Percentiles rank a stretch among this genome's conserved stretches.
These are phyloP conservation scores for Seminavis robusta DNA, from an alignment of 108 stramenopile genomes.

Conservation along the genomic window DNA sequence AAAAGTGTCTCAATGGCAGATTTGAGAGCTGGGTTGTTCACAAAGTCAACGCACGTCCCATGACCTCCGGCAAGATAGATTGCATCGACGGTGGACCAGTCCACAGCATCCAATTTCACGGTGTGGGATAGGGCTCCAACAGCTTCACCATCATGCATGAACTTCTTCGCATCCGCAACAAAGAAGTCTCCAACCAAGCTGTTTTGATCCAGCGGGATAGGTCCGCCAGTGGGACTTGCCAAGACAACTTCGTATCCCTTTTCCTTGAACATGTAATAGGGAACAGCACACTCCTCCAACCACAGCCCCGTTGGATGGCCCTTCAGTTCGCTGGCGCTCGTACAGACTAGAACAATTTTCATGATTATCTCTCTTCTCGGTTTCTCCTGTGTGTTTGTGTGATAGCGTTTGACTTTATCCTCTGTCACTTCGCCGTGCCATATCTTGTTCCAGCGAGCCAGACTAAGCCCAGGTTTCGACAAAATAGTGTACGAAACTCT, in stretches of 20 bases:
- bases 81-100: slow-evolving; percentile 52
- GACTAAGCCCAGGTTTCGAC: too few species aligned
- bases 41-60: slow-evolving; percentile 67
- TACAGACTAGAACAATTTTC: slow-evolving; percentile 16
- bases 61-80: slow-evolving; percentile 70
- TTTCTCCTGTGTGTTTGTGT: too few species aligned
- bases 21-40: slow-evolving; percentile 46
- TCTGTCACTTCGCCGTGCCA: too few species aligned
- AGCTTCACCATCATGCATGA: slow-evolving; percentile 70
- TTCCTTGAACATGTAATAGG: slow-evolving; percentile 68
- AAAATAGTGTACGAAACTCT: too few species aligned
- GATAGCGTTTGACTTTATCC: too few species aligned
- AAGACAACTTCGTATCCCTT: slow-evolving; percentile 60
- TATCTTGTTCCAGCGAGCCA: too few species aligned
- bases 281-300: slow-evolving; percentile 73
- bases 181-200: slow-evolving; percentile 47
- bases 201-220: slow-evolving; percentile 62
- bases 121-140: slow-evolving; percentile 50
- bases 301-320: slow-evolving; percentile 63
- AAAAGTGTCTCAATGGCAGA: slow-evolving; percentile 57
- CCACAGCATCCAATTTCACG: slow-evolving; percentile 38
- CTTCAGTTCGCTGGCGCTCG: slow-evolving; percentile 2
- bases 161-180: slow-evolving; percentile 59
- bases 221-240: slow-evolving; percentile 57
- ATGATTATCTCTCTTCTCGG: slow-evolving; percentile 15